phyloP scores from a whole-genome alignment of 495 filamentous ascomycete species.

The Xylaria cubensis region DNA sequence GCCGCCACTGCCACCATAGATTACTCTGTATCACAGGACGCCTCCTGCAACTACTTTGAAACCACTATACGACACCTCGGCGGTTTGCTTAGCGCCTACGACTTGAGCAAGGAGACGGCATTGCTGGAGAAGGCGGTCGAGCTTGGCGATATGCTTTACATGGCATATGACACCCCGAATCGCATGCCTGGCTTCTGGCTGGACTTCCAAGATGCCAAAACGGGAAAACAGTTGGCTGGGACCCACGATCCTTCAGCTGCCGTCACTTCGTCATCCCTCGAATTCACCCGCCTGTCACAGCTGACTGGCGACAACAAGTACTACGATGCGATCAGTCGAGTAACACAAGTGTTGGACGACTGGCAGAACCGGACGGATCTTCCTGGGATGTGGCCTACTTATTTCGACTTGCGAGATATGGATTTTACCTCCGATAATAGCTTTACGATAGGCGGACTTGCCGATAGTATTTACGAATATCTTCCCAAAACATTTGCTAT shows the following conservation, averaged over 20 bases:
- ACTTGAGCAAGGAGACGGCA: slow-evolving; percentile 70
- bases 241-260: slow-evolving; percentile 56
- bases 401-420: slow-evolving; percentile 43
- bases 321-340: slow-evolving; percentile 84
- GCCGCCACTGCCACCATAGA: slow-evolving; percentile 78
- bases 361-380: slow-evolving; percentile 69
- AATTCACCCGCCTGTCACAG: slow-evolving; percentile 86
- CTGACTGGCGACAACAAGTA: slow-evolving; percentile 81
- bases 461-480: slow-evolving; percentile 87
- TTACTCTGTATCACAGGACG: slow-evolving; percentile 72
- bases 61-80: slow-evolving; percentile 83
- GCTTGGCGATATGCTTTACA: slow-evolving; percentile 82
- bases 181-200: slow-evolving; percentile 84
- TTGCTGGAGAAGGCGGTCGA: slow-evolving; percentile 82
- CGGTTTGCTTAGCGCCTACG: slow-evolving; percentile 76
- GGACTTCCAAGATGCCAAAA: slow-evolving; percentile 47
- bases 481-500: slow-evolving; percentile 73
- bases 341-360: slow-evolving; percentile 73
- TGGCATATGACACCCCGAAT: slow-evolving; percentile 90
- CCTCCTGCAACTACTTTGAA: slow-evolving; percentile 75
- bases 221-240: slow-evolving; percentile 43
- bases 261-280: slow-evolving; percentile 77
- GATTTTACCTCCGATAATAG: slow-evolving; percentile 40
- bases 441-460: slow-evolving; percentile 75
- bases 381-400: slow-evolving; percentile 65